Conservation (phyloP, 176 grass and related monocot genomes). For the Ananas comosus region DNA sequence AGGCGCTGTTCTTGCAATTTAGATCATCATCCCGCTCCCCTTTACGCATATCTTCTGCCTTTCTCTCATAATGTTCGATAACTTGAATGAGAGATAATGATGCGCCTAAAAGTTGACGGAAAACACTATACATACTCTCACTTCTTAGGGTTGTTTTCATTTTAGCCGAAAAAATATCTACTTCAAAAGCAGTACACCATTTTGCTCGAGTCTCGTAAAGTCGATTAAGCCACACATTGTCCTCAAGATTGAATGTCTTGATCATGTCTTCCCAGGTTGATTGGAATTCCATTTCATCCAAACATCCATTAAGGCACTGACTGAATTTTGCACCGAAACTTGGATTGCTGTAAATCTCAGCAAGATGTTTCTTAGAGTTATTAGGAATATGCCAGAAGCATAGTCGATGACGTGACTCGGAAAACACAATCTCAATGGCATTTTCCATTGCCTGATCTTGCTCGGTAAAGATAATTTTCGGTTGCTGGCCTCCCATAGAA, state of each 20-base stretch:
- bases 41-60: conserved; percentile 42
- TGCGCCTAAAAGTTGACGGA: conserved; percentile 43
- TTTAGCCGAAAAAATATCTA: conserved; percentile 61
- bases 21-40: conserved; percentile 52
- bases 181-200: conserved; percentile 59
- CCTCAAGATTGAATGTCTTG: conserved; percentile 43
- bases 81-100: conserved; percentile 38
- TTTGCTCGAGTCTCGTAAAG: conserved; percentile 63
- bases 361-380: conserved; percentile 42
- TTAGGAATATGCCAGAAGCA: conserved; percentile 56
- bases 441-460: conserved; percentile 46
- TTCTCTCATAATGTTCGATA: conserved; percentile 46
- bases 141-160: conserved; percentile 37
- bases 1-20: conserved; percentile 36
- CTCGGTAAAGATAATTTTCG: conserved; percentile 74
- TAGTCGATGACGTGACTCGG: conserved; percentile 41
- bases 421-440: conserved; percentile 52
- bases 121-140: conserved; percentile 33
- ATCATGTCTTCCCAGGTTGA: conserved; percentile 61
- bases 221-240: conserved; percentile 48
- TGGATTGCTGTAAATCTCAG: conserved; percentile 42
- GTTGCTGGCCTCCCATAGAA: conserved; percentile 51
- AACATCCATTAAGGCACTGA: conserved; percentile 69
- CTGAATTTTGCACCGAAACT: conserved; percentile 41
- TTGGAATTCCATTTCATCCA: conserved; percentile 51